Percentiles rank a stretch among this genome's conserved stretches.
These are phyloP conservation scores for Chaetomium cochliodes DNA, from an alignment of 495 filamentous ascomycete species.

Conservation along the genomic window DNA sequence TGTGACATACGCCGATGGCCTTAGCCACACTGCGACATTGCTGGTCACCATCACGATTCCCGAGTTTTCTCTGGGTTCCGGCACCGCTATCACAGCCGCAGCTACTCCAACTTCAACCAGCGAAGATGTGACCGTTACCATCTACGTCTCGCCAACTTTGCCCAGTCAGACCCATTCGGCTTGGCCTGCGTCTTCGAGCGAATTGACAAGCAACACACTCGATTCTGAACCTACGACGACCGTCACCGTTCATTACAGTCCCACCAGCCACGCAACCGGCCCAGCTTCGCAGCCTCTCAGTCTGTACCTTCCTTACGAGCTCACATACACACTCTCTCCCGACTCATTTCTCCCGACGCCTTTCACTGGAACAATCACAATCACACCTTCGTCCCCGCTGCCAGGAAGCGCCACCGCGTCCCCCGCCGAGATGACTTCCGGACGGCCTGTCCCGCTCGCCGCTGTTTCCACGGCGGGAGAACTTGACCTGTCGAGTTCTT, in stretches of 20 bases:
- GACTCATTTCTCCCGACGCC: constrained; percentile 12
- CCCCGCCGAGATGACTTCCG: too few species aligned
- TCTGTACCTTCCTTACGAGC: not conserved
- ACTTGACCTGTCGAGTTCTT: not conserved
- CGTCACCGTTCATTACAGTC: not conserved
- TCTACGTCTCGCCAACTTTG: constrained; percentile 9
- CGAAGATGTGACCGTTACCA: constrained; percentile 18
- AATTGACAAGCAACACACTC: not conserved
- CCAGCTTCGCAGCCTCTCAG: not conserved
- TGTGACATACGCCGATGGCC: constrained; percentile 32
- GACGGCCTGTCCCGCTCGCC: not conserved
- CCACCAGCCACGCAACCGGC: not conserved
- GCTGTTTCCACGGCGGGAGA: not conserved
- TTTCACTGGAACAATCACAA: constrained; percentile 24
- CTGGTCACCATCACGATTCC: constrained; percentile 32
- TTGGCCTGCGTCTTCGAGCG: not conserved
- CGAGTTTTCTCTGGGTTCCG: constrained; percentile 9
- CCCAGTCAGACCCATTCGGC: not conserved
- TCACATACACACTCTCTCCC: constrained; percentile 28
- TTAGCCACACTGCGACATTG: constrained; percentile 24
- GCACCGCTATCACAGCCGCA: constrained; percentile 19
- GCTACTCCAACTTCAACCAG: not conserved
- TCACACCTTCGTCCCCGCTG: not conserved
- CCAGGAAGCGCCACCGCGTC: not conserved
- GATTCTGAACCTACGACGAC: not conserved